phyloP scores from a whole-genome alignment of 2,329 filamentous ascomycete species.

The Orbilia javanica region DNA sequence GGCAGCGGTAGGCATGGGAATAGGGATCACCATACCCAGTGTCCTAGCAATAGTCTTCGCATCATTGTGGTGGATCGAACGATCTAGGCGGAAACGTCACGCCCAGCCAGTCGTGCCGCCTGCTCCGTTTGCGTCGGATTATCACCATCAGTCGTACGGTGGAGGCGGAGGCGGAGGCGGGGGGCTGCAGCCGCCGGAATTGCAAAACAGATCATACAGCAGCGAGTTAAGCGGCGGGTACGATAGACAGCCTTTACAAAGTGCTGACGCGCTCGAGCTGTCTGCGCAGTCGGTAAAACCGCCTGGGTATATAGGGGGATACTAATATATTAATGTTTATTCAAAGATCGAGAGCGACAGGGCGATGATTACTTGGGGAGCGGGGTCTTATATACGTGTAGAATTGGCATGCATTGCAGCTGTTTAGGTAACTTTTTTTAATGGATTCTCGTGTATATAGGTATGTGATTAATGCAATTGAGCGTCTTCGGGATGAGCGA shows the following conservation, averaged over 20 bases:
- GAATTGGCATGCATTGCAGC: background rate
- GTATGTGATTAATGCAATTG: no score
- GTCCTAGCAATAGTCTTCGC: slow-evolving; percentile 39
- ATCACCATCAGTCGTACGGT: background rate
- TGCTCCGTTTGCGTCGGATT: slow-evolving; percentile 4
- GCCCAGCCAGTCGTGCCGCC: slow-evolving; percentile 32
- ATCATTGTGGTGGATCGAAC: slow-evolving; percentile 32
- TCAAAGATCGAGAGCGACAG: background rate
- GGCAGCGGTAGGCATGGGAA: slow-evolving; percentile 30
- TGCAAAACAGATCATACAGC: slow-evolving; percentile 27
- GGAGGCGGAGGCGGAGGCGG: background rate
- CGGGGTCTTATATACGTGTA: no score
- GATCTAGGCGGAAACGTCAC: slow-evolving; percentile 12
- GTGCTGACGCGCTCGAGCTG: slow-evolving; percentile 18
- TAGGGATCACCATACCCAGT: slow-evolving; percentile 31
- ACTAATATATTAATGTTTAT: background rate
- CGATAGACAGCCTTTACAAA: background rate
- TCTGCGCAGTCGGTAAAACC: slow-evolving; percentile 23
- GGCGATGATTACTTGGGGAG: background rate
- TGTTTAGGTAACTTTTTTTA: background rate
- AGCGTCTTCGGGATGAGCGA: slow-evolving; percentile 39
- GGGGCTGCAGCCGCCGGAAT: slow-evolving; percentile 13
- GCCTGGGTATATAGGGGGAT: slow-evolving; percentile 6
- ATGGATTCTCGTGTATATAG: slow-evolving; percentile 13
- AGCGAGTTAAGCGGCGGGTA: slow-evolving; percentile 30